Evolutionary conservation across 805 yeast genomes (phyloP).

Genomic region (Sporopachydermia lactativora): DNA sequence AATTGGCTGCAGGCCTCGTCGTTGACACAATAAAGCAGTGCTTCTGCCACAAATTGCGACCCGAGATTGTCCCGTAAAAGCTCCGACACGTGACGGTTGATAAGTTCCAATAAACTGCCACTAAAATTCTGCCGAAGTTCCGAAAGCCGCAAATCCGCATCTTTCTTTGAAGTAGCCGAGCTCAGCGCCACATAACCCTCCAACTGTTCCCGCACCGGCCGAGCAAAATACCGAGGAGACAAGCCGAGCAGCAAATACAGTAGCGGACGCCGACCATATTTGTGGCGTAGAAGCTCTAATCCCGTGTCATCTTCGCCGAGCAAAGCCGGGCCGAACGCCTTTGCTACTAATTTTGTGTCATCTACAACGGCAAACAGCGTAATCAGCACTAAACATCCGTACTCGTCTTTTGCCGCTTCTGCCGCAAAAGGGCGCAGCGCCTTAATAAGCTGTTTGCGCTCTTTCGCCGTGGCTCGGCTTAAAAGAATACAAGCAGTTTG

Average conservation of each 20-base stretch:
- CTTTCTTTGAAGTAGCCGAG: constrained; percentile 69
- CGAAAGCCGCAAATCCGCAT: constrained; percentile 54
- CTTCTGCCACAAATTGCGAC: constrained; percentile 70
- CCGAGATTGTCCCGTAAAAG: constrained; percentile 62
- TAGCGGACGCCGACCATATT: constrained; percentile 81
- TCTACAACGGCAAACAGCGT: constrained; percentile 78
- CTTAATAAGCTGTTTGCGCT: constrained; percentile 67
- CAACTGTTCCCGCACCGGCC: constrained; percentile 47
- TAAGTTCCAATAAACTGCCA: constrained; percentile 45
- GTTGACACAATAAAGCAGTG: constrained; percentile 42
- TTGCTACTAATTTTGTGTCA: constrained; percentile 75
- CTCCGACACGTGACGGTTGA: constrained; percentile 34
- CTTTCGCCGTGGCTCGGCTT: constrained; percentile 81
- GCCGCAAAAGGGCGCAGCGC: constrained; percentile 62
- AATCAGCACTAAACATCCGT: constrained; percentile 71
- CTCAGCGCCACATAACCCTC: constrained; percentile 46
- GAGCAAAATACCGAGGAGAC: constrained; percentile 72
- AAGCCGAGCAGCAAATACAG: constrained; percentile 67
- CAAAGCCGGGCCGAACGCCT: constrained; percentile 52
- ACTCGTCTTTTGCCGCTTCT: constrained; percentile 68
- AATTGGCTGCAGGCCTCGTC: constrained; percentile 23
- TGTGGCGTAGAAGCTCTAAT: constrained; percentile 45
- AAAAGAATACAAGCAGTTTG: constrained; percentile 77
- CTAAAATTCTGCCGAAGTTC: constrained; percentile 55
- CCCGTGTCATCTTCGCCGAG: constrained; percentile 27